Evolutionary conservation across 805 yeast genomes (phyloP), one percentile per base, ranked within the genome.

Genomic region (Metschnikowia vanudenii): DNA sequence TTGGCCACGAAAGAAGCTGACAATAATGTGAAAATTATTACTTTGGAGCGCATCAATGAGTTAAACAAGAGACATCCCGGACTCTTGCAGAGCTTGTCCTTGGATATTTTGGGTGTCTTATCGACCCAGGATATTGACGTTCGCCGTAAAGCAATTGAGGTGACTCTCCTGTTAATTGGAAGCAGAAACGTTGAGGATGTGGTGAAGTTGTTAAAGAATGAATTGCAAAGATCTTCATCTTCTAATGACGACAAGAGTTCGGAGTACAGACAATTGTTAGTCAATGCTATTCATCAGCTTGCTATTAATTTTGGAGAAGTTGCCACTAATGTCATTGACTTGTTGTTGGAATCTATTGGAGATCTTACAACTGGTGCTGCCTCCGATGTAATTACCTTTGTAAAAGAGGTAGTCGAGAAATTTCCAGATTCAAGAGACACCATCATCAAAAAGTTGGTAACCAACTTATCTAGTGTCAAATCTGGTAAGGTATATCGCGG

Each of bases 181-280:
- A 80, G 85, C 57, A 87, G 96, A 73, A 92, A 92, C 57, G 96
- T 90, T 43, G 97, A 90, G 61, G 96, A 89, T 60, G 96, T 92
- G 31, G 86, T 94, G 54, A 88, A 90, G 61, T 78, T 92, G 55
- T 80, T 94, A 68, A 92, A 88, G 72, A 94, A 89, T 63, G 99
- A 94, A 70, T 78, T 94, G 47, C 84, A 85, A 58, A 81, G 79
- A 53, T 81, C 96, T 4, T 74, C 88, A 14, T 73, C 76, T 41
- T 72, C 81, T 13, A 82, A 81, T 60, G 90, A 88, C 55, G 98
- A 92, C 56, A 85, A 86, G 62, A 77, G 85, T 49, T 69, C 84
- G 43, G 96, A 90, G 60, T 94, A 94, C 63, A 83, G 98, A 65
- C 96, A 88, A 65, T 67, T 89, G 47, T 78, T 94, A 54, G 91